These are phyloP conservation scores for Neonectria coccinea DNA, from an alignment of 2,329 filamentous ascomycete species.

Conservation along the genomic window DNA sequence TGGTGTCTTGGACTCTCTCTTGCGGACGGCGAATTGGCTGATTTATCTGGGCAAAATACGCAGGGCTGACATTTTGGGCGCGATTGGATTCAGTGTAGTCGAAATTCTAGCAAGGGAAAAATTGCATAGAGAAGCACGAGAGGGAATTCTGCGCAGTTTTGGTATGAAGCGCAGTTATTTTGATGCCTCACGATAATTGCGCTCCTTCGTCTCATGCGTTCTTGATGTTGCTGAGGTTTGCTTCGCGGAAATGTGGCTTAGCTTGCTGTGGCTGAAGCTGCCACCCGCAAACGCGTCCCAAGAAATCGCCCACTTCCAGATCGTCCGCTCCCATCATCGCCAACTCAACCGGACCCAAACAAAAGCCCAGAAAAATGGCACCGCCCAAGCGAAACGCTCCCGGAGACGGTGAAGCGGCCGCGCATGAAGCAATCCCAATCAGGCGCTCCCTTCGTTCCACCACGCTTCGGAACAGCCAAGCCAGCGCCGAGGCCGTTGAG, in stretches of 20 bases:
- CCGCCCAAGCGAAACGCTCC: constrained; percentile 33
- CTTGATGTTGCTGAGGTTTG: not conserved
- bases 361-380: constrained; percentile 29
- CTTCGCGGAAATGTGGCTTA: too few relatives aligned
- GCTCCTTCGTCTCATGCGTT: not conserved
- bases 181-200: not conserved
- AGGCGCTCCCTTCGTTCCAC: constrained; percentile 34
- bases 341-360: not conserved
- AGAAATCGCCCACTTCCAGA: not conserved
- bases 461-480: constrained; percentile 25
- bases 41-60: not conserved
- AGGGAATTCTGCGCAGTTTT: not conserved
- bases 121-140: not conserved
- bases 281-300: constrained; percentile 22
- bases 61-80: not conserved
- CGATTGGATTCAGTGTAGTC: not conserved
- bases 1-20: not conserved
- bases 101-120: not conserved
- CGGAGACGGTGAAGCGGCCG: not conserved
- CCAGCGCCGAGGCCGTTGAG: constrained; percentile 2
- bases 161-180: not conserved
- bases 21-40: not conserved
- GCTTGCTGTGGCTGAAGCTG: constrained; percentile 13
- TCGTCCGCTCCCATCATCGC: not conserved
- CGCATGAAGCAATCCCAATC: constrained; percentile 20